Percentiles rank a stretch among this genome's conserved stretches.
Evolutionary conservation across 352 stramenopile species (phyloP).

Genomic region (Globisporangium viniferum): DNA sequence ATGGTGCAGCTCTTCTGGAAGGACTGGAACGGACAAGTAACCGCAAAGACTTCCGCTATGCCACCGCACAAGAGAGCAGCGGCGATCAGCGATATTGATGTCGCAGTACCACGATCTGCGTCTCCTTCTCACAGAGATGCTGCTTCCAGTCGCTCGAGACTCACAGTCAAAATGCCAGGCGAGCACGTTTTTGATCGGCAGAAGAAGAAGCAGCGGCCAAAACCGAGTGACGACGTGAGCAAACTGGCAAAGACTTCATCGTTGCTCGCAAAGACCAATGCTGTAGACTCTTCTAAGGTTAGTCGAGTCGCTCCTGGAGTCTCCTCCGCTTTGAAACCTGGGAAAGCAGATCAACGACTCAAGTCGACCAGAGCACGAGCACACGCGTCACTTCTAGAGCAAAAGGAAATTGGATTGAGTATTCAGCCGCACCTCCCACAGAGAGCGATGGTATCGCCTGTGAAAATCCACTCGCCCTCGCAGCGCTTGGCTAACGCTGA

Average conservation of each 20-base stretch:
- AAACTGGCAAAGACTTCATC: neutral
- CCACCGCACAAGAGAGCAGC: neutral
- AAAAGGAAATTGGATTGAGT: neutral
- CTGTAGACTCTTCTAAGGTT: neutral
- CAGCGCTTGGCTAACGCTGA: neutral
- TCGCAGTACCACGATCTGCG: neutral
- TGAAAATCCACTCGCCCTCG: neutral
- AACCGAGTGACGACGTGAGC: neutral
- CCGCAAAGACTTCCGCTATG: neutral
- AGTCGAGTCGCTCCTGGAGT: neutral
- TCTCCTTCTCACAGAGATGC: neutral
- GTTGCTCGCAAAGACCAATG: neutral
- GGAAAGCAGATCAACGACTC: neutral
- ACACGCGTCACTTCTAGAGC: neutral
- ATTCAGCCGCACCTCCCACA: neutral
- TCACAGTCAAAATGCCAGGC: neutral
- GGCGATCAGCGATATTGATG: neutral
- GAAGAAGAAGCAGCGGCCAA: neutral
- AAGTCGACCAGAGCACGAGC: neutral
- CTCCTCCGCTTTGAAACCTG: neutral
- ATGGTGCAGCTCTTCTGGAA: constrained; percentile 27
- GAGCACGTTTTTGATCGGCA: neutral
- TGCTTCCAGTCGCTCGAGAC: neutral
- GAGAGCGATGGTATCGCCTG: constrained; percentile 4
- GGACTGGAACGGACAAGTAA: constrained; percentile 21